Conservation (phyloP, 371 early-diverging fungal genomes). For the Rhizopus sp. region DNA sequence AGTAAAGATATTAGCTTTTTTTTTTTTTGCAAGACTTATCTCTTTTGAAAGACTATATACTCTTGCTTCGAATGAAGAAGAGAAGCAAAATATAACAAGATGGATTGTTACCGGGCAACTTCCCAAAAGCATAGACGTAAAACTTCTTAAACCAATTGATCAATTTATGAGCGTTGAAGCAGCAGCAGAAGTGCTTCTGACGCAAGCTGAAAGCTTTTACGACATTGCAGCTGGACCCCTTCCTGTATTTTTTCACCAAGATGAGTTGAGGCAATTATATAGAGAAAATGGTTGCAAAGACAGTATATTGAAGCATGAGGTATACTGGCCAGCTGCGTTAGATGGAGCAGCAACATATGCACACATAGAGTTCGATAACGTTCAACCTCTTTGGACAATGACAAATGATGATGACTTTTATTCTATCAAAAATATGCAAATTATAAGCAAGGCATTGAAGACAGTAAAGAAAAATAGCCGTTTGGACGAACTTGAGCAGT, state of each 20-base stretch:
- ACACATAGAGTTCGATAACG: background rate
- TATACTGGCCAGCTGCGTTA: background rate
- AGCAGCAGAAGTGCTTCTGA: background rate
- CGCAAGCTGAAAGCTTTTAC: background rate
- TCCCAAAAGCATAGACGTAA: background rate
- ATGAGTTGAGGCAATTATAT: background rate
- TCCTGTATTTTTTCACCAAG: background rate
- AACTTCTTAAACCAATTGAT: background rate
- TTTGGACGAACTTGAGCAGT: background rate
- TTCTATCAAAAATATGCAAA: background rate
- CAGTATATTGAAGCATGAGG: background rate
- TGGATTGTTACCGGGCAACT: conserved; percentile 3
- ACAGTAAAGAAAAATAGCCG: background rate
- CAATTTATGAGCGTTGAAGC: background rate
- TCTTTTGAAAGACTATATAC: background rate
- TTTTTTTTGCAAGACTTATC: background rate
- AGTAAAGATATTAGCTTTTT: background rate
- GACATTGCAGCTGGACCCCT: background rate
- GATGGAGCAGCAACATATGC: background rate
- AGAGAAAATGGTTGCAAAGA: background rate
- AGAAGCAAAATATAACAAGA: background rate
- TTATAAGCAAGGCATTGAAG: background rate
- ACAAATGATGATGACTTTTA: background rate
- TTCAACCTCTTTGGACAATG: background rate
- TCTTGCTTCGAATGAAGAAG: background rate